These are phyloP conservation scores for Cyberlindnera mycetangii DNA, from an alignment of 805 yeast genomes.

Conservation along the genomic window DNA sequence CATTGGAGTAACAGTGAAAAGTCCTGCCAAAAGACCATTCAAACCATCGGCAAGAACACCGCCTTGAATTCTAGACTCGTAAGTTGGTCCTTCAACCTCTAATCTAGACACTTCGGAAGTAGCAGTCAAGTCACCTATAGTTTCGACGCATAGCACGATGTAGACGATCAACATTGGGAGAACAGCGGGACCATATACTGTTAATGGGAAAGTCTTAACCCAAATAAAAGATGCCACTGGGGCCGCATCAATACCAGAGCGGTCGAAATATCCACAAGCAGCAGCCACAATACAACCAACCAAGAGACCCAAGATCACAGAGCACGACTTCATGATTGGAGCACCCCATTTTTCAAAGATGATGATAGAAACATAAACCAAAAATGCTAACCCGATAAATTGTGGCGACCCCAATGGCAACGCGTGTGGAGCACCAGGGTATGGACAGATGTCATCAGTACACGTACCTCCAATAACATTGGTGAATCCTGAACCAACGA, in stretches of 20 bases:
- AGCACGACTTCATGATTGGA: conserved; percentile 92
- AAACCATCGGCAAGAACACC: conserved; percentile 89
- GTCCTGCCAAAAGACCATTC: conserved; percentile 72
- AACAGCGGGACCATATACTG: conserved; percentile 81
- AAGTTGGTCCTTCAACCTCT: conserved; percentile 75
- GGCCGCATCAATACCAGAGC: conserved; percentile 57
- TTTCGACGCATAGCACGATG: conserved; percentile 81
- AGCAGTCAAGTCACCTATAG: conserved; percentile 93
- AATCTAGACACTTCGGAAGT: conserved; percentile 87
- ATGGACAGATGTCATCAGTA: conserved; percentile 45
- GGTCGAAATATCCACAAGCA: conserved; percentile 80
- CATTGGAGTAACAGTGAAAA: conserved; percentile 83
- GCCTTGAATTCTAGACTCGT: conserved; percentile 87
- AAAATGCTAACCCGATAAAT: conserved; percentile 83
- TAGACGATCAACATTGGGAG: conserved; percentile 82
- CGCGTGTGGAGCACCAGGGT: conserved; percentile 50
- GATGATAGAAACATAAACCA: conserved; percentile 72
- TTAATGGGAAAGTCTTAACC: conserved; percentile 78
- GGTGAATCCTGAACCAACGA: conserved; percentile 69
- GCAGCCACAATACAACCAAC: conserved; percentile 92
- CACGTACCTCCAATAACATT: conserved; percentile 91
- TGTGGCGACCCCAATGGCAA: conserved; percentile 86
- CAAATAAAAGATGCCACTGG: conserved; percentile 86
- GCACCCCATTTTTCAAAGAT: conserved; percentile 85
- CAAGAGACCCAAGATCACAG: conserved; percentile 79